Base-by-base conservation (phyloP, 1,284 basidiomycete genomes). In the Leucoagaricus sp. region DNA sequence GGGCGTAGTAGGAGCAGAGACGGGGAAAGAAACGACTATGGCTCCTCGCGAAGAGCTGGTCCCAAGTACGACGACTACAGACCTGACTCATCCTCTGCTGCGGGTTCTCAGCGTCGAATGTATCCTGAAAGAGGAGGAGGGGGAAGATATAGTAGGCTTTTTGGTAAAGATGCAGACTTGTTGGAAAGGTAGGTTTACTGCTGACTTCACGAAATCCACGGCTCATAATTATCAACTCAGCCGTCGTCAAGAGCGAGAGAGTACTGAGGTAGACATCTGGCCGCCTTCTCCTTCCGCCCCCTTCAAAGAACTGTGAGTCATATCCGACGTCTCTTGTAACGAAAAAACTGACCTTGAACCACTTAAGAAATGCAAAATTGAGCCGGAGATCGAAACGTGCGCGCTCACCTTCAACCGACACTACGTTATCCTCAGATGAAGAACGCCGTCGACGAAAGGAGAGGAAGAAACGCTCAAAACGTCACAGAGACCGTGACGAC, bases 231-330 rank as follows among this genome's bases (percentile, higher is more conserved):
- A 10, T 49, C 28, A 41, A 44, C 63, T 23, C 56, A 96, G 94
- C 64, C 93, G 94, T 23, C 80, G 92, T 51, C 69, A 79, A 57
- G 85, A 94, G 68, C 78, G 94, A 52, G 87, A 89, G 60, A 76
- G 68, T 2, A 85, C 75, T 10, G 80, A 79, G 4, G 69, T 90
- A 1, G 82, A 82, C 61, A 80, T 95, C 49, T 97, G 94, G 94
- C 94, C 94, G 0, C 72, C 84, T 1, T 96, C 94, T 3, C 94
- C 94, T 0, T 88, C 89, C 63, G 82, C 79, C 25, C 82, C 84
- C 52, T 72, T 78, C 50, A 78, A 84, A 26, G 71, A 75, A 55
- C 62, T 82, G 89, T 92, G 74, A 49, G 87, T 29, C 6, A 13
- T 38, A 31, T 29, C 34, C 42, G n/a, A n/a, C n/a, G n/a, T n/a